phyloP scores from a whole-genome alignment of 441 rosid species.

The Cnidoscolus chayamansa region DNA sequence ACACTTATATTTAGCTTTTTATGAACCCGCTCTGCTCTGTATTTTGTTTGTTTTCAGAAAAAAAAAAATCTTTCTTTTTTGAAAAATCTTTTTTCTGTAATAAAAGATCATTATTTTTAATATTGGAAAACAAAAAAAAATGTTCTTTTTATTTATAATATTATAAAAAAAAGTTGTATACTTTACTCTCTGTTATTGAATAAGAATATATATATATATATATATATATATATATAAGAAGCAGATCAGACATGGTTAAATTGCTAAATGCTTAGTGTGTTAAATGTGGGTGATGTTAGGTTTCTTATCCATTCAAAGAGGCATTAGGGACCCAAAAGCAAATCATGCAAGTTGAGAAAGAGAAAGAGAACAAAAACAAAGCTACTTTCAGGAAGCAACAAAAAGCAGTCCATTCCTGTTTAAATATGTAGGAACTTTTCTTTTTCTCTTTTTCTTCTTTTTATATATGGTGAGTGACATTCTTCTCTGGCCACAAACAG shows the following conservation, averaged over 20 bases:
- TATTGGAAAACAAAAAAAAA: no score
- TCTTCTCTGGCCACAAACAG: constrained; percentile 20
- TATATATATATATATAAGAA: no score
- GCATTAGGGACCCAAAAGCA: not conserved
- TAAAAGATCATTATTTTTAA: no score
- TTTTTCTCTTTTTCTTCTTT: not conserved
- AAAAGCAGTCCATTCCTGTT: constrained; percentile 19
- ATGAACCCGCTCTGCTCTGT: not conserved
- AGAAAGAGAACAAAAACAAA: constrained; percentile 6
- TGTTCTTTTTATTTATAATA: no score
- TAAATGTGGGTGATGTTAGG: not conserved
- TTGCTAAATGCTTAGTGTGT: no score
- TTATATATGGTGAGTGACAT: constrained; percentile 21
- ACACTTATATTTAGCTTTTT: not conserved
- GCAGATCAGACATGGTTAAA: no score
- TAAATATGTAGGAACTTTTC: not conserved
- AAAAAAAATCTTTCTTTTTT: no score
- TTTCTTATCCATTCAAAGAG: not conserved
- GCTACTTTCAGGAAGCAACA: constrained; percentile 12
- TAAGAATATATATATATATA: no score
- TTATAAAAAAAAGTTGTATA: no score
- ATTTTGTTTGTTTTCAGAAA: not conserved
- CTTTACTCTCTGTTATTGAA: no score
- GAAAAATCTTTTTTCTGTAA: no score
- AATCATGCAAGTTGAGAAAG: not conserved